Conservation (phyloP, 169 alveolate genomes). For the Plasmodium vinckei region DNA sequence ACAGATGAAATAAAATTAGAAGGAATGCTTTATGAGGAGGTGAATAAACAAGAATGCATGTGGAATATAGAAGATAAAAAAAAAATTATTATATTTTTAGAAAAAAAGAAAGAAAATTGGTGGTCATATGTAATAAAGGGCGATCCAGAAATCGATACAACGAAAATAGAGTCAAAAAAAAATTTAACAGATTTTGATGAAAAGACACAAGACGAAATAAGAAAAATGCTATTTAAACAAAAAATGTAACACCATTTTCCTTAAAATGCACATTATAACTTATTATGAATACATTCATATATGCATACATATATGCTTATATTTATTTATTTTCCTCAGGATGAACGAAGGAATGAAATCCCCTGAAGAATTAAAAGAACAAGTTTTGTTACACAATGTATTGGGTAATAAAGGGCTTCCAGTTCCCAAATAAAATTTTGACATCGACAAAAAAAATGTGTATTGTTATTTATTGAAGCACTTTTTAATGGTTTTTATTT, state of each 20-base stretch:
- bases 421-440: constrained; percentile 1
- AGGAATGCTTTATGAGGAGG: constrained; percentile 65
- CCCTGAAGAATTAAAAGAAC: constrained; percentile 48
- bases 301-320: not conserved
- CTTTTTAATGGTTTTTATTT: too few relatives aligned
- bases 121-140: constrained; percentile 87
- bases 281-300: constrained; percentile 5
- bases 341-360: constrained; percentile 40
- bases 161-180: constrained; percentile 85
- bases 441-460: too few relatives aligned
- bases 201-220: constrained; percentile 82
- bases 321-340: constrained; percentile 20
- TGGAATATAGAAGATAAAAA: constrained; percentile 86
- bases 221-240: constrained; percentile 81
- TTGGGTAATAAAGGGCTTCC: constrained; percentile 35
- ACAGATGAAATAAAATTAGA: constrained; percentile 54
- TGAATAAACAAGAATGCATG: constrained; percentile 79
- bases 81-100: constrained; percentile 78
- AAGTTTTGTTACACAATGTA: constrained; percentile 19
- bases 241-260: constrained; percentile 28
- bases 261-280: not conserved
- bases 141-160: constrained; percentile 84
- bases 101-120: constrained; percentile 85
- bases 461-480: too few relatives aligned
- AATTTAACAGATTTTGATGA: constrained; percentile 82